Evolutionary conservation across 768 basidiomycete genomes (phyloP), one percentile per base, ranked within the genome.

Genomic region (Mycena epipterygia): DNA sequence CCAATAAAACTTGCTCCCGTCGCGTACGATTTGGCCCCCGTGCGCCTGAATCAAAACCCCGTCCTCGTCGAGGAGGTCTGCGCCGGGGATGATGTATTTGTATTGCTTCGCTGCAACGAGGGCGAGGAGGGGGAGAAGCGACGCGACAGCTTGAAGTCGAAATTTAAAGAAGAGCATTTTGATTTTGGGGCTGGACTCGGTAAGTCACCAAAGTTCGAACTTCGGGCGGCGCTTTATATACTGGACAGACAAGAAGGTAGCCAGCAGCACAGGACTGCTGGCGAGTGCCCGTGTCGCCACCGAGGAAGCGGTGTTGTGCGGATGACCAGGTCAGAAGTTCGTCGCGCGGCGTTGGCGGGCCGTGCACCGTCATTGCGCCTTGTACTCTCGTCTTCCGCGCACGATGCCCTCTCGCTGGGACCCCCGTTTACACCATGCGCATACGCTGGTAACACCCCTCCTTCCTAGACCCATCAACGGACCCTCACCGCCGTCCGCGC

Each of bases 271-370:
- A 55, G 41, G 63, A 64, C 27, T 55, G 64, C 12, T 57, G 33
- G 55, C 41, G 42, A 44, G 53, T 55, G 53, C 23, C 53, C 52
- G 44, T 55, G 30, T 56, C 42, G 25, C 49, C 60, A 21, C 58
- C 58, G 44, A 55, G 29, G 63, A 64, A 64, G 63, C 51, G 41
- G 52, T 21, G 63, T 39, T 55, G 52, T 42, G 44, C 64, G 39
- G 64, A 49, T 66, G 64, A 66, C 64, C 42, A 66, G 64, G 64
- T 66, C 64, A 66, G 64, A 57, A 57, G 64, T 66, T 65, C 53
- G 41, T 56, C 53, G 44, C 33, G 46, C 27, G 53, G 64, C 42
- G 64, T 13, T 11, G 55, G 44, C 64, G 55, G 64, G 55, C 64
- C 63, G 60, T n/a, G 35, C 59, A 32, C 44, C n/a, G n/a, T n/a